Evolutionary conservation across 2,329 filamentous ascomycete genomes (phyloP), one percentile per base, ranked within the genome.

Genomic region (Ceratocystis alfenasii): DNA sequence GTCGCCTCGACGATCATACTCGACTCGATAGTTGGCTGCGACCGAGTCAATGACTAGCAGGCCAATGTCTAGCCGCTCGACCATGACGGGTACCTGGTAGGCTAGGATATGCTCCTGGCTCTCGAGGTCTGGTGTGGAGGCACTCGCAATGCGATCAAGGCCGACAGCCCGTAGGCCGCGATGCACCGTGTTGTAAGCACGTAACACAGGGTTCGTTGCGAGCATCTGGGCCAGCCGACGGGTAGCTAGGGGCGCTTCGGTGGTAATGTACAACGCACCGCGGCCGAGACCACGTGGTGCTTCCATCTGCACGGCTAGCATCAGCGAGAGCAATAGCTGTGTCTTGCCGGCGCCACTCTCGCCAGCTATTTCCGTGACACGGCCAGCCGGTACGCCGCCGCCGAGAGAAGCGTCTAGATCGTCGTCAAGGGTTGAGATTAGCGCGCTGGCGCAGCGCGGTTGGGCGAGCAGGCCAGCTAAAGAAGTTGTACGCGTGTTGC

Each of bases 281-380:
- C 85, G 85, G 46, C 82, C 82, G 0, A 91, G 80, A 5, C 90
- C 90, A 53, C 80, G 79, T 0, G 90, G 88, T 0, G 84, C 77
- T 1, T 89, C 85, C 3, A 97, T 86, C 75, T 99, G 94, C 17
- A 87, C 87, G 41, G 92, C 83, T 44, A 97, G 85, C 57, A 95
- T 85, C 33, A 99, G 82, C 25, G 87, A 86, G 33, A 97, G 83
- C 33, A 97, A 86, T 72, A 96, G 85, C 75, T 99, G 94, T 1
- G 94, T 96, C 81, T 99, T 99, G 72, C 93, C 94, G 70, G 87
- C 89, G 71, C 92, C 94, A 69, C 90, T 95, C 78, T 97, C 94
- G 67, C 94, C 94, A 1, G 90, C 88, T 68, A 99, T 81, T 74
- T 99, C 94, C 6, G 90, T 91, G 72, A 99, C 79, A 75, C 88